Conservation (phyloP, 2,329 filamentous ascomycete species). For the Fusarium praegraminearum region DNA sequence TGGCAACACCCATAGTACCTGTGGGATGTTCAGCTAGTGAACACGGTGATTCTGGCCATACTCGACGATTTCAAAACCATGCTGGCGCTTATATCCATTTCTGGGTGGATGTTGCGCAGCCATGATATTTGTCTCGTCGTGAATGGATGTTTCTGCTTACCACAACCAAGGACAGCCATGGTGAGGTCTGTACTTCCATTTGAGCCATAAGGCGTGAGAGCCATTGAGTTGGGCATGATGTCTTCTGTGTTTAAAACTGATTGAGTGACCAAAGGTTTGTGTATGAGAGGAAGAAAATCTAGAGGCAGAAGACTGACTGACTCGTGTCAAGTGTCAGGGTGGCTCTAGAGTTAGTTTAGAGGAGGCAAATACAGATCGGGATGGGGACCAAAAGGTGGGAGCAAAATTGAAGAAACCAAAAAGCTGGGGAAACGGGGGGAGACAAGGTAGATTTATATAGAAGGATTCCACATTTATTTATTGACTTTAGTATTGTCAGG, state of each 20-base stretch:
- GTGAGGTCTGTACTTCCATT: slow-evolving; percentile 66
- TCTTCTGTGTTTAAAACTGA: slow-evolving; percentile 27
- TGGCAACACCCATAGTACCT: slow-evolving; percentile 89
- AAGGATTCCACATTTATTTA: slow-evolving; percentile 28
- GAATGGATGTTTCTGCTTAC: slow-evolving; percentile 60
- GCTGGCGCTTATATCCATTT: slow-evolving; percentile 7
- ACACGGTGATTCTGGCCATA: neutral
- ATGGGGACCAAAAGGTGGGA: slow-evolving; percentile 10
- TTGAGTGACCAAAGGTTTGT: slow-evolving; percentile 1
- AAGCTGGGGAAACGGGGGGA: slow-evolving; percentile 32
- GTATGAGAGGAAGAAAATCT: slow-evolving; percentile 8
- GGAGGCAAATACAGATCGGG: slow-evolving; percentile 6
- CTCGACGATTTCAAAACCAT: neutral
- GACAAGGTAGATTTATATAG: slow-evolving; percentile 23
- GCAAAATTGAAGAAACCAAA: slow-evolving; percentile 17
- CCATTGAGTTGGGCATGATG: slow-evolving; percentile 48
- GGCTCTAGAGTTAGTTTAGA: neutral
- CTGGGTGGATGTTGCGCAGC: neutral
- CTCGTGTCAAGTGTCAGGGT: neutral
- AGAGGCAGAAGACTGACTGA: slow-evolving; percentile 4
- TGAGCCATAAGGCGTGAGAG: slow-evolving; percentile 53
- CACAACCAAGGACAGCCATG: slow-evolving; percentile 84
- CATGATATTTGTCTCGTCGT: neutral
- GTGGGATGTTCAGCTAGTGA: slow-evolving; percentile 32
- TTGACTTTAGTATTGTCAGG: slow-evolving; percentile 2